Percentiles rank a stretch among this genome's conserved stretches.
phyloP scores from a whole-genome alignment of 2,329 filamentous ascomycete genomes.

The Trichoderma harzianum region DNA sequence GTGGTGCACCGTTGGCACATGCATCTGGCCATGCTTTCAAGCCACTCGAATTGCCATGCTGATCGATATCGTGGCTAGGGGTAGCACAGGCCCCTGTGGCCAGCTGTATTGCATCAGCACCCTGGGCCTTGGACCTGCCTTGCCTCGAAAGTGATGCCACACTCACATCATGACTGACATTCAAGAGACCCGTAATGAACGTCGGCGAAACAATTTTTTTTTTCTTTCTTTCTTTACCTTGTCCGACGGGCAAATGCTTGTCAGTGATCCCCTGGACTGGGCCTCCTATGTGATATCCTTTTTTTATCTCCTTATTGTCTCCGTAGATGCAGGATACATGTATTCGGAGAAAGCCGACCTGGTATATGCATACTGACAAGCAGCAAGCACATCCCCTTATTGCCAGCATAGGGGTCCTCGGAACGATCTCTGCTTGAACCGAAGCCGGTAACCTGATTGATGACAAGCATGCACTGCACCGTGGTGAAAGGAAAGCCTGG shows the following conservation, averaged over 20 bases:
- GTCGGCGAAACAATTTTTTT: neutral
- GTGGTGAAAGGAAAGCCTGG: neutral
- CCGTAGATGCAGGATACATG: neutral
- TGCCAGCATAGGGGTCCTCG: neutral
- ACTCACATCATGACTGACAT: neutral
- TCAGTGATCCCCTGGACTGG: neutral
- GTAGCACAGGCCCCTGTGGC: neutral
- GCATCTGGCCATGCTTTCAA: neutral
- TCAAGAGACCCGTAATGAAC: neutral
- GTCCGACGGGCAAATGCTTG: neutral
- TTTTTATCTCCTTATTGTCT: neutral
- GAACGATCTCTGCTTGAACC: neutral
- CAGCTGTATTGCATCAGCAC: neutral
- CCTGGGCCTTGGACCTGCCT: neutral
- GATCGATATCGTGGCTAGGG: neutral
- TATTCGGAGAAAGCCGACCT: constrained; percentile 11
- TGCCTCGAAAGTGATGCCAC: neutral
- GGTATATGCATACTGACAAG: neutral
- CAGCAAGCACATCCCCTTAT: neutral
- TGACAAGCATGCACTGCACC: neutral
- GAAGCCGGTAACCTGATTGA: neutral
- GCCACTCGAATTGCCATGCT: neutral
- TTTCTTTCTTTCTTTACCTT: neutral
- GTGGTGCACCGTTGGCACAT: neutral
- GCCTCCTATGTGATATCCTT: neutral